Conservation (phyloP, 2,329 filamentous ascomycete genomes). For the Pseudocercospora pini-densiflorae region DNA sequence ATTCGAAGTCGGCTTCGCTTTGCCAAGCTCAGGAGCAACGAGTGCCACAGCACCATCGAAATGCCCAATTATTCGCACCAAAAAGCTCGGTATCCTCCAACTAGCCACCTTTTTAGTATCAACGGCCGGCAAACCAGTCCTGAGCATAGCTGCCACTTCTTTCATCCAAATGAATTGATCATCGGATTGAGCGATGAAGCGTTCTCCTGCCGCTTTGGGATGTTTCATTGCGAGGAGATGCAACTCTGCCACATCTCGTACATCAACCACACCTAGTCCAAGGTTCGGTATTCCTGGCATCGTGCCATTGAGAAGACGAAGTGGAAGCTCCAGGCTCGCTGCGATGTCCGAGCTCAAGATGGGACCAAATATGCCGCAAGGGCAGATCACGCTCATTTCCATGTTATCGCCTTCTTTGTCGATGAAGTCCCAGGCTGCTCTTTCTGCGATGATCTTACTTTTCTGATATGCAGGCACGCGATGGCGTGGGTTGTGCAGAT, state of each 20-base stretch:
- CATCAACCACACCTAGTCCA: conserved; percentile 37
- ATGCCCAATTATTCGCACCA: conserved; percentile 20
- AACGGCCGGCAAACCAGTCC: conserved; percentile 21
- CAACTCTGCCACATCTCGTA: conserved; percentile 40
- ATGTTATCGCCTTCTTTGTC: conserved; percentile 34
- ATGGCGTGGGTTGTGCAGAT: conserved; percentile 21
- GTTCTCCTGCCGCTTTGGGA: conserved; percentile 32
- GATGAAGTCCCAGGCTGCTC: conserved; percentile 43
- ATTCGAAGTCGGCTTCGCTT: conserved; percentile 27
- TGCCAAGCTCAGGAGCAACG: conserved; percentile 33
- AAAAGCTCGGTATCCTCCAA: conserved; percentile 29
- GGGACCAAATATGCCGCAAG: conserved; percentile 39
- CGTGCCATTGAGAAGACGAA: conserved; percentile 37
- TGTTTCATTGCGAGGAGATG: conserved; percentile 39
- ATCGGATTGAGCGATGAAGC: conserved; percentile 31
- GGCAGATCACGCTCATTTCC: conserved; percentile 39
- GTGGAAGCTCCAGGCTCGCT: conserved; percentile 33
- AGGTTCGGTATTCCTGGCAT: conserved; percentile 37
- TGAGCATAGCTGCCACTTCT: conserved; percentile 34
- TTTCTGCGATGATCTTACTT: conserved; percentile 43
- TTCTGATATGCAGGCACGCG: conserved; percentile 37
- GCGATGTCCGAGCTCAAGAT: conserved; percentile 35
- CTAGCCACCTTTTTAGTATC: conserved; percentile 29
- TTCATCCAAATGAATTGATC: conserved; percentile 24
- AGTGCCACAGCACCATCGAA: conserved; percentile 30